Percentiles rank a stretch among this genome's conserved stretches.
Conservation (phyloP, 2,329 filamentous ascomycete genomes). For the Hypoxylon sp. region DNA sequence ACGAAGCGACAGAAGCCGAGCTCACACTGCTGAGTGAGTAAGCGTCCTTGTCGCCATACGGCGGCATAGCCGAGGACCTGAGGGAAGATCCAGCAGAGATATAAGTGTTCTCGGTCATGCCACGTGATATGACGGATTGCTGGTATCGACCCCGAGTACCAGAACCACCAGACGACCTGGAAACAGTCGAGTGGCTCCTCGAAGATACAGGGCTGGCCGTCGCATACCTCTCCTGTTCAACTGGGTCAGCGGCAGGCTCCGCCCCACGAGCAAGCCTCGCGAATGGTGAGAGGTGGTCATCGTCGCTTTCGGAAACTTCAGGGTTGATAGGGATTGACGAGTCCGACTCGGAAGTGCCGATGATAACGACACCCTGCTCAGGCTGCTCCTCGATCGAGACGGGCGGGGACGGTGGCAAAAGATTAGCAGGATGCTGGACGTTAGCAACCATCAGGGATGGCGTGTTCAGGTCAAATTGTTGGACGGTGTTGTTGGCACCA, state of each 20-base stretch:
- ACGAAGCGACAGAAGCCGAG: conserved; percentile 60
- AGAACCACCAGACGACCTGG: conserved; percentile 64
- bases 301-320: conserved; percentile 76
- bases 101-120: conserved; percentile 70
- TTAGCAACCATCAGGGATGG: conserved; percentile 82
- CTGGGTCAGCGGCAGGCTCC: conserved; percentile 67
- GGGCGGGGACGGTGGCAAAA: conserved; percentile 81
- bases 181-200: conserved; percentile 63
- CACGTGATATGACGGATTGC: conserved; percentile 61
- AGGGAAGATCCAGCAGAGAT: conserved; percentile 73
- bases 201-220: conserved; percentile 73
- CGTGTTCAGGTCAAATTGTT: conserved; percentile 94
- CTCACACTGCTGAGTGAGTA: conserved; percentile 64
- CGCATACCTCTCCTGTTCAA: conserved; percentile 67
- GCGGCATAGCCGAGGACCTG: conserved; percentile 49
- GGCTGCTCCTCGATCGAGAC: conserved; percentile 79
- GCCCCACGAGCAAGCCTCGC: conserved; percentile 78
- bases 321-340: conserved; percentile 64
- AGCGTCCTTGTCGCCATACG: conserved; percentile 56
- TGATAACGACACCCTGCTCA: conserved; percentile 60
- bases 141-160: conserved; percentile 60
- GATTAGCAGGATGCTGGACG: conserved; percentile 83
- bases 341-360: conserved; percentile 61
- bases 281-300: conserved; percentile 78
- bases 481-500: conserved; percentile 85